Evolutionary conservation across 2,329 filamentous ascomycete species (phyloP).

Genomic region (Sclerotinia spermophila): DNA sequence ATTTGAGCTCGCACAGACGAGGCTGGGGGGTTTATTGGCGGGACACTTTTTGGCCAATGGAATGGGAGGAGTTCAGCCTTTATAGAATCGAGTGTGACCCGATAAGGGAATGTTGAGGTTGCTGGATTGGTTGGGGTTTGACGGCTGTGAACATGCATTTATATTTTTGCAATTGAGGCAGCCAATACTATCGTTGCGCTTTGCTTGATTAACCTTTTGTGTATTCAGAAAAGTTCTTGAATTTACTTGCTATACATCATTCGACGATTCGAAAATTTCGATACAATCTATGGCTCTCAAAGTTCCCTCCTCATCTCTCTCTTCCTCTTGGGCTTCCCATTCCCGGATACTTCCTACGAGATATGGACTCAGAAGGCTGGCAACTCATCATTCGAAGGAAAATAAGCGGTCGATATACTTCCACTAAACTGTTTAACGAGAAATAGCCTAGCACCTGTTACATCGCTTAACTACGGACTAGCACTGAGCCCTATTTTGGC

Average conservation of each 20-base stretch:
- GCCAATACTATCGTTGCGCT: neutral
- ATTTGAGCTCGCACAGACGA: conserved; percentile 2
- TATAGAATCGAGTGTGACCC: neutral
- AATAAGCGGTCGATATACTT: neutral
- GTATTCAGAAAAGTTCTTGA: neutral
- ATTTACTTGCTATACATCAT: neutral
- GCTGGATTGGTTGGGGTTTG: neutral
- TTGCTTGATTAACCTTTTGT: neutral
- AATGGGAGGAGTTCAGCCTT: neutral
- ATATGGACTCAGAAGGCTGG: no score
- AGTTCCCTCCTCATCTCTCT: neutral
- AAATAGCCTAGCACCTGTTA: neutral
- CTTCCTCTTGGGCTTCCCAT: neutral
- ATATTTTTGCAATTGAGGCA: neutral
- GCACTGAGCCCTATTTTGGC: neutral
- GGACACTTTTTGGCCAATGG: neutral
- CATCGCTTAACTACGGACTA: neutral
- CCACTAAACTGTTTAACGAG: neutral
- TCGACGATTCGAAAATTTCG: neutral
- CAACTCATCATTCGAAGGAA: neutral
- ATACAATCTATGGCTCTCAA: neutral
- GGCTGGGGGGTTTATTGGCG: neutral
- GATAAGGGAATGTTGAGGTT: neutral
- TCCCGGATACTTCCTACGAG: neutral
- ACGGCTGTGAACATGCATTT: neutral